phyloP scores from a whole-genome alignment of 2,329 filamentous ascomycete genomes.

The Thielaviopsis euricoi region DNA sequence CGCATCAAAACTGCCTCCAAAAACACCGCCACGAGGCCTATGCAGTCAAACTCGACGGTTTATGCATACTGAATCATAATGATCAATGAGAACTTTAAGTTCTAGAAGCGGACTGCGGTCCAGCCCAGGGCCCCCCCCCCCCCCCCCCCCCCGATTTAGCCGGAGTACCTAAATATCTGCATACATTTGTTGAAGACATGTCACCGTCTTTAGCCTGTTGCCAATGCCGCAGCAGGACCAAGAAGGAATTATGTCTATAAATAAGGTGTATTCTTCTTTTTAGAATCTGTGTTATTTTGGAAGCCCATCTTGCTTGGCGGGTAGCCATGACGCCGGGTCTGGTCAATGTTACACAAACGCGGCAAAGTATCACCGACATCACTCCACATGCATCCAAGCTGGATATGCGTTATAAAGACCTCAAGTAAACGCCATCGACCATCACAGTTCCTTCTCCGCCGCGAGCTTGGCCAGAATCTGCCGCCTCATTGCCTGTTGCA shows the following conservation, averaged over 20 bases:
- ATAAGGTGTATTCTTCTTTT: too few relatives aligned
- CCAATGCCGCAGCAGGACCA: too few relatives aligned
- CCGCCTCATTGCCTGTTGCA: conserved; percentile 2
- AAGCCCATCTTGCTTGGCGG: neutral
- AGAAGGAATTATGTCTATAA: neutral
- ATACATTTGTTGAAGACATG: too few relatives aligned
- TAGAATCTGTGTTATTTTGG: too few relatives aligned
- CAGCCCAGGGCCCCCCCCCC: too few relatives aligned
- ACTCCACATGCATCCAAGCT: too few relatives aligned
- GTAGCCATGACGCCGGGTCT: neutral
- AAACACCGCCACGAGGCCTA: too few relatives aligned
- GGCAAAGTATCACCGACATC: neutral
- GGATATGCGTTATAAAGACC: neutral
- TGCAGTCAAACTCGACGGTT: too few relatives aligned
- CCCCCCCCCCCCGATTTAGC: neutral
- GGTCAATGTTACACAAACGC: neutral
- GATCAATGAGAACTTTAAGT: too few relatives aligned
- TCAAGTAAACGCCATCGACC: neutral
- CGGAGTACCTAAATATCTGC: neutral
- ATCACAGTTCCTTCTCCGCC: neutral
- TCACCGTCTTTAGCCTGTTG: neutral
- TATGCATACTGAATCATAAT: too few relatives aligned
- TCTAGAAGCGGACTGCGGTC: neutral
- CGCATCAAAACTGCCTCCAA: too few relatives aligned
- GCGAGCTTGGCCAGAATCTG: neutral